Conservation (phyloP, 139 green algal species). For the Zygnema cylindricum region DNA sequence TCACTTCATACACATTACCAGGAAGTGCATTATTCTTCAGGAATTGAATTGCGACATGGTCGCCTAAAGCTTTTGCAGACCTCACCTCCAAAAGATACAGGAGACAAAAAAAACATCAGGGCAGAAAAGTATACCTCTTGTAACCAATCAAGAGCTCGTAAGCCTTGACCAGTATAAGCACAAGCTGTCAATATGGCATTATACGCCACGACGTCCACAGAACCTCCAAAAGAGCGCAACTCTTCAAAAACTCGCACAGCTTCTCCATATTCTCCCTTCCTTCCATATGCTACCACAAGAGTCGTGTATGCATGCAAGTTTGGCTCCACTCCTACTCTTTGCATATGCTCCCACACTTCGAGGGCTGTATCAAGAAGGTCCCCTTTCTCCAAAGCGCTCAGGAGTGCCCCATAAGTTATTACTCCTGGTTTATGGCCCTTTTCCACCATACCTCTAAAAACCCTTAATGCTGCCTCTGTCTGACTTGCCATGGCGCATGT, state of each 20-base stretch:
- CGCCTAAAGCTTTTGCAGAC: too few relatives aligned
- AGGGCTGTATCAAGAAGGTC: conserved; percentile 12
- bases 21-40: too few relatives aligned
- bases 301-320: conserved; percentile 45
- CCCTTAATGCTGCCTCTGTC: conserved; percentile 10
- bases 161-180: conserved; percentile 24
- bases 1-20: too few relatives aligned
- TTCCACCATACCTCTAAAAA: conserved; percentile 32
- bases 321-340: not conserved
- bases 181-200: conserved; percentile 43
- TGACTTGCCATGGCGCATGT: conserved; percentile 29
- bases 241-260: conserved; percentile 43
- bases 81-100: not conserved
- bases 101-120: not conserved
- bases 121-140: conserved; percentile 1
- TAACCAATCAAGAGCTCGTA: conserved; percentile 28
- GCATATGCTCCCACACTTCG: conserved; percentile 47
- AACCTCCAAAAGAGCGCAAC: not conserved
- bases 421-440: not conserved
- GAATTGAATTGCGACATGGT: too few relatives aligned
- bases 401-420: conserved; percentile 40
- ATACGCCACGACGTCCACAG: conserved; percentile 27
- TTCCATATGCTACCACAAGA: conserved; percentile 22
- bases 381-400: conserved; percentile 49
- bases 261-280: conserved; percentile 30